Base-by-base conservation (phyloP, 2,329 filamentous ascomycete species). In the Scedosporium dehoogii region DNA sequence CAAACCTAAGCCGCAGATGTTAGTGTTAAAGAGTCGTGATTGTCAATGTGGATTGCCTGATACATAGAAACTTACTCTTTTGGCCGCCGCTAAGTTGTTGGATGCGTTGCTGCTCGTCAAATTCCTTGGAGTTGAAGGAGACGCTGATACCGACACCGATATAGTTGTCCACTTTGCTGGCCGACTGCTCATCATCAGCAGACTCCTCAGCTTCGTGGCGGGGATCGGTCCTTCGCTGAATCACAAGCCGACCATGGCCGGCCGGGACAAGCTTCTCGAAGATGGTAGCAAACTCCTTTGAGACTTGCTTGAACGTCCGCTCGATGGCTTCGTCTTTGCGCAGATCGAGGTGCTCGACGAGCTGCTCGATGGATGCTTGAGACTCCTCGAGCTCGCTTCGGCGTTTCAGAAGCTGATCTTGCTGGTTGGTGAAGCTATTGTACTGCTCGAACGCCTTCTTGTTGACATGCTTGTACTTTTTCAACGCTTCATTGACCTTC, bases 381-480 rank as follows among this genome's bases (percentile, higher is more conserved):
- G 90, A 93, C 14, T 86, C 87, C 69, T 96, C 91, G 10, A 99
- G 85, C 73, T 97, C 94, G 68, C 88, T 85, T 59, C 93, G 86
- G 67, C 94, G 89, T 70, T 90, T 89, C 59, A 90, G 89, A 18
- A 99, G 81, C 23, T 89, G 88, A 65, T 96, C 92, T 63, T 96
- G 89, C 75, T 97, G 91, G 59, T 87, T 89, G 6, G 93, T 97
- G 73, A 97, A 99, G 76, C 88, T 96, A 77, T 93, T 96, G 79
- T 97, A 99, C 74, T 99, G 94, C 75, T 99, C 96, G 72, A 97
- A 96, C 0, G 94, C 94, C 77, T 99, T 97, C 78, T 97, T 99
- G 83, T 99, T 99, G 77, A 99, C 92, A 70, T 97, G 91, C 62
- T 92, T 91, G 77, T 94, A 97, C 73, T 97, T 96, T 78, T 97